Evolutionary conservation across 2,329 filamentous ascomycete species (phyloP).

Genomic region (Periconia sp.): DNA sequence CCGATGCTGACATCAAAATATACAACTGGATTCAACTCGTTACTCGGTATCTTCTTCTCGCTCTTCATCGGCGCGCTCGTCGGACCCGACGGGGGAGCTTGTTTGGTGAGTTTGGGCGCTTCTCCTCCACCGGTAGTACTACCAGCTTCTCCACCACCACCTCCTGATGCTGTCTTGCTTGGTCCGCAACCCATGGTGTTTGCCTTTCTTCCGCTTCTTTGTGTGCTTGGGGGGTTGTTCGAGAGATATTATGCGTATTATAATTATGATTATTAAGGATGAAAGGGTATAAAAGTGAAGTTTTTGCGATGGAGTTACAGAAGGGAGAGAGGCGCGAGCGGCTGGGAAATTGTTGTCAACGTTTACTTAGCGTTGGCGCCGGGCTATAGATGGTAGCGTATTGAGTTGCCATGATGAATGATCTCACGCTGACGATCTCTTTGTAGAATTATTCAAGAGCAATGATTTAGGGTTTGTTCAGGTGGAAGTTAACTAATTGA

Average conservation of each 20-base stretch:
- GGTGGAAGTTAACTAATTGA: no score
- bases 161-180: background rate
- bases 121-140: background rate
- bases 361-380: background rate
- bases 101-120: background rate
- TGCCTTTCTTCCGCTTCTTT: background rate
- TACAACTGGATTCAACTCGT: constrained; percentile 17
- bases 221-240: no score
- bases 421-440: background rate
- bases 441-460: no score
- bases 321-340: no score
- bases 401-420: background rate
- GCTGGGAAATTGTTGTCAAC: background rate
- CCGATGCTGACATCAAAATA: constrained; percentile 19
- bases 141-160: background rate
- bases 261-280: no score
- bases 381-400: background rate
- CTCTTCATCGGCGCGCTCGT: background rate
- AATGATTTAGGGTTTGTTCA: no score
- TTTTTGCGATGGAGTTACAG: no score
- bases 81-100: background rate
- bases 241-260: no score
- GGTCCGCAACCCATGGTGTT: background rate
- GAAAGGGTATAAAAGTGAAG: no score
- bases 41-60: constrained; percentile 4